A percentile compares a stretch with the other conserved stretches of the same genome.
phyloP scores from a whole-genome alignment of 1,284 basidiomycete species.

The Schizopora paradoxa region DNA sequence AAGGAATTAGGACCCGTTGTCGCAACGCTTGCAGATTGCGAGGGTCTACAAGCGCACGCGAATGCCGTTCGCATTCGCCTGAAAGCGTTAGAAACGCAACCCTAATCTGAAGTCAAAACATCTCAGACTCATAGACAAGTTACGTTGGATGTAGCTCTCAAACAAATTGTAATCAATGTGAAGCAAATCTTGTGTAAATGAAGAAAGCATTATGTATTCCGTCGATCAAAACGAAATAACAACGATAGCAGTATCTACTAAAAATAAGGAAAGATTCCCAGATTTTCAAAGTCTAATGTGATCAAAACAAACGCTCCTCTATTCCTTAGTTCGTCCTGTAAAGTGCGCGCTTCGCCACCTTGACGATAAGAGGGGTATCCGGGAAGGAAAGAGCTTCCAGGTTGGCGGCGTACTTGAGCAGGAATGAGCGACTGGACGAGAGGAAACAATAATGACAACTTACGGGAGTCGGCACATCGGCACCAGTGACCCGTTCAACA shows the following conservation, averaged over 20 bases:
- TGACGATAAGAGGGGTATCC: slow-evolving; percentile 79
- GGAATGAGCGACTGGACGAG: slow-evolving; percentile 12
- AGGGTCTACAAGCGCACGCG: slow-evolving; percentile 93
- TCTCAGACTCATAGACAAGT: neutral
- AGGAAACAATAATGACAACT: slow-evolving; percentile 31
- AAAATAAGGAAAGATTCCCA: slow-evolving; percentile 14
- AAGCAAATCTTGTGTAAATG: slow-evolving; percentile 6
- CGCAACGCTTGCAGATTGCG: slow-evolving; percentile 87
- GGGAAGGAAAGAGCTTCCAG: slow-evolving; percentile 91
- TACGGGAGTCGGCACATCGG: slow-evolving; percentile 94
- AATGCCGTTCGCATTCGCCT: slow-evolving; percentile 78
- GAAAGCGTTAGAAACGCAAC: slow-evolving; percentile 22
- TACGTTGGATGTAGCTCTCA: neutral
- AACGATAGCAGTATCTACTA: slow-evolving; percentile 22
- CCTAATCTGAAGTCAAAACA: slow-evolving; percentile 4
- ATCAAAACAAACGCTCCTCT: too few species aligned
- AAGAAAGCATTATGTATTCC: slow-evolving; percentile 1
- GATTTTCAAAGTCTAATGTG: slow-evolving; percentile 14
- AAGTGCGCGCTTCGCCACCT: slow-evolving; percentile 88
- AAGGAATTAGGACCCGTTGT: slow-evolving; percentile 83
- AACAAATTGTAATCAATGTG: neutral
- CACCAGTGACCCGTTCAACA: slow-evolving; percentile 96
- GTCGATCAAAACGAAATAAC: slow-evolving; percentile 11
- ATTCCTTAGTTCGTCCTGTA: slow-evolving; percentile 80
- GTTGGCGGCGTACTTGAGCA: slow-evolving; percentile 75